Evolutionary conservation across 345 rosid genomes (phyloP), one percentile per base, ranked within the genome.

Genomic region (Raphanus sativus): DNA sequence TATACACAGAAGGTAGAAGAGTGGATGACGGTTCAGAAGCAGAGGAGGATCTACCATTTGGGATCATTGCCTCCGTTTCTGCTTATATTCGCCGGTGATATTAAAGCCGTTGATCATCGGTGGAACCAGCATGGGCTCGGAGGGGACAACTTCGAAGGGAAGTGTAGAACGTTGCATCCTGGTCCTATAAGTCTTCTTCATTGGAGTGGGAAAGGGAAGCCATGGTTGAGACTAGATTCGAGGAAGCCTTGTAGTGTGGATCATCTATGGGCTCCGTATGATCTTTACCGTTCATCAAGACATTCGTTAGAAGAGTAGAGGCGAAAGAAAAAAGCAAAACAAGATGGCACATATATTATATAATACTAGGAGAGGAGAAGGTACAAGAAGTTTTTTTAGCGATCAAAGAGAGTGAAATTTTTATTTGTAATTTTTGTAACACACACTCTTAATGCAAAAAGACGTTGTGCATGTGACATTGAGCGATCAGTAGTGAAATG

Each of bases 121-220:
- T 88, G 92, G 92, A 90, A 87, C 77, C 92, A 90, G 48, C 92
- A 90, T 52, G 95, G 92, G 1, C 75, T 90, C 3, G 95, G 91
- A 16, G 92, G 91, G 0, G 95, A 88, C 38, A 90, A 90, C 50
- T 77, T 85, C 12, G 86, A 85, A 80, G 91, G 91, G 1, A 86
- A 52, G 69, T 88, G 92, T 6, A 80, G 92, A 81, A 82, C 77
- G 1, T 73, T 90, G 71, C 92, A 90, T 60, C 92, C 96, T 3
- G 96, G 91, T 56, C 91, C 92, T 0, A 80, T 87, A n/a, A 86
- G 90, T 50, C 86, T 86, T 15, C 87, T 88, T 9, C 92, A 87
- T 77, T 88, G 92, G 92, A 88, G 91, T 36, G 96, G 90, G 0
- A 90, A 86, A 72, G 91, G 92, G 5, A 87, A 90, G 81, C 91